A percentile compares a stretch with the other conserved stretches of the same genome.
Evolutionary conservation across 805 yeast species (phyloP).

Genomic region (Starmera dryadoides): DNA sequence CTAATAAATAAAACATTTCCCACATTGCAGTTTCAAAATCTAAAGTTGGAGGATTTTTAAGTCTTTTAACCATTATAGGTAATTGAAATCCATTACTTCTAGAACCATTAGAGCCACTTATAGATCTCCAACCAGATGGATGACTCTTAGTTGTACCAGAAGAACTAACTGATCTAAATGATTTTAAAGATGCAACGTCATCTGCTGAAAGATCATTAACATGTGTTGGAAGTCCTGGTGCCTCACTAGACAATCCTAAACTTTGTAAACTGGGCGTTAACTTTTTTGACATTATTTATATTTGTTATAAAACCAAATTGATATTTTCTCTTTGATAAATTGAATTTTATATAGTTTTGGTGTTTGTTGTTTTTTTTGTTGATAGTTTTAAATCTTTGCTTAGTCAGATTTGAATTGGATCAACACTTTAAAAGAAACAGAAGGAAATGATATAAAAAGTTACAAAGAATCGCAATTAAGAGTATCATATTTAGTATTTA

Average conservation of each 20-base stretch:
- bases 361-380: too few relatives aligned
- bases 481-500: too few relatives aligned
- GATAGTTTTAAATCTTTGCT: too few relatives aligned
- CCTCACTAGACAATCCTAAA: not conserved
- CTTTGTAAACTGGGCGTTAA: not conserved
- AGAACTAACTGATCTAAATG: slow-evolving; percentile 13
- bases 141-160: slow-evolving; percentile 2
- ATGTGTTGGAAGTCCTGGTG: slow-evolving; percentile 10
- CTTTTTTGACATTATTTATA: not conserved
- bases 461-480: too few relatives aligned
- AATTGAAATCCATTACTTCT: slow-evolving; percentile 13
- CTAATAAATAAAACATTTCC: slow-evolving; percentile 74
- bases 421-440: too few relatives aligned
- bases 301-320: too few relatives aligned
- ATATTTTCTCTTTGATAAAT: too few relatives aligned
- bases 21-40: slow-evolving; percentile 91
- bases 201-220: slow-evolving; percentile 11
- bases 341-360: too few relatives aligned
- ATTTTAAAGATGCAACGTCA: slow-evolving; percentile 16
- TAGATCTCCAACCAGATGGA: slow-evolving; percentile 3
- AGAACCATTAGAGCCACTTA: slow-evolving; percentile 4
- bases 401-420: too few relatives aligned
- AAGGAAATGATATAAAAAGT: too few relatives aligned
- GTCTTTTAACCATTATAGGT: slow-evolving; percentile 32
- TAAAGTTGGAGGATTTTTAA: slow-evolving; percentile 68